Evolutionary conservation across 2,329 filamentous ascomycete genomes (phyloP).

Genomic region (Ophiostoma populinum): DNA sequence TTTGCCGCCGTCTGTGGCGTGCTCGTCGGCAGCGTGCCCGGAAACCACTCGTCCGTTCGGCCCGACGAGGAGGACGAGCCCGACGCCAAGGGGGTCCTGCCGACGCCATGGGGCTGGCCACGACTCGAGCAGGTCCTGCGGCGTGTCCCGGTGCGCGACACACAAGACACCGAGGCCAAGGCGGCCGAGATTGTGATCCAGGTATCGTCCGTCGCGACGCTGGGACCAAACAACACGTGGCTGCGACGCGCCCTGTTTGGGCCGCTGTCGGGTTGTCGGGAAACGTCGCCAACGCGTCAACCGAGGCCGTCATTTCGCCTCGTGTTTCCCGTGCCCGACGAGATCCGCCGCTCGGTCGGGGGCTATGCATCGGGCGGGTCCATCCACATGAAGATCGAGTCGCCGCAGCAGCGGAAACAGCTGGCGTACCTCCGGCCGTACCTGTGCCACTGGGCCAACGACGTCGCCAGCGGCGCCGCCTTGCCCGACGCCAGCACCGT

Average conservation of each 20-base stretch:
- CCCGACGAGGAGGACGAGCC: constrained; percentile 14
- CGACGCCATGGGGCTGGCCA: constrained; percentile 62
- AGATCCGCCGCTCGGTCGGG: constrained; percentile 59
- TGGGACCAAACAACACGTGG: constrained; percentile 57
- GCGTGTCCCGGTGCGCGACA: constrained; percentile 27
- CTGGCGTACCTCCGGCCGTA: constrained; percentile 52
- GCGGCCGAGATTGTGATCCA: constrained; percentile 38
- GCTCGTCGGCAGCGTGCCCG: constrained; percentile 64
- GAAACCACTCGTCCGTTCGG: constrained; percentile 34
- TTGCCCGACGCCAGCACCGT: neutral
- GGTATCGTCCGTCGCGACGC: constrained; percentile 67
- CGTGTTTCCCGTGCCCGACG: constrained; percentile 64
- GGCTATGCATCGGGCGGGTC: constrained; percentile 64
- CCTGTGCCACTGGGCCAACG: constrained; percentile 61
- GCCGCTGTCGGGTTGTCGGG: constrained; percentile 19
- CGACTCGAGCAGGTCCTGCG: constrained; percentile 44
- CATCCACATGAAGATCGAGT: constrained; percentile 67
- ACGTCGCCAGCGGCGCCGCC: constrained; percentile 21
- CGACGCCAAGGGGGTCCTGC: constrained; percentile 7
- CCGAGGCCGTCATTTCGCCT: constrained; percentile 42
- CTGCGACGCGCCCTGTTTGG: constrained; percentile 46
- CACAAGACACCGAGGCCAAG: too few species aligned
- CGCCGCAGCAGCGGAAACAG: constrained; percentile 53
- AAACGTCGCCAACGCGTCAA: constrained; percentile 2
- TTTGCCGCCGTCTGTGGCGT: constrained; percentile 53